Evolutionary conservation across 305 asterid species (phyloP).

Genomic region (Petunia hybrid): DNA sequence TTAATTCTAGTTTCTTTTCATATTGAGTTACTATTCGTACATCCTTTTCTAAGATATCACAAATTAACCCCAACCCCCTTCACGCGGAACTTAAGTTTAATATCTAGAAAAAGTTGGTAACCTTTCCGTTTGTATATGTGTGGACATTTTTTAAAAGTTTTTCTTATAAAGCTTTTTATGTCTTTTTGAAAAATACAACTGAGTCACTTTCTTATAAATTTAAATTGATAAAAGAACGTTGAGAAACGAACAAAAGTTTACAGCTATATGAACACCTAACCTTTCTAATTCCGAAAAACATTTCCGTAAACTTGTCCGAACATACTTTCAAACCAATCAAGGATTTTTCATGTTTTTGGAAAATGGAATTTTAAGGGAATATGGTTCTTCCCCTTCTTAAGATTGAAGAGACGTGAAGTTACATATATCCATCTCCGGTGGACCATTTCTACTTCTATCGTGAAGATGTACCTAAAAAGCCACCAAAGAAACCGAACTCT

Average conservation of each 20-base stretch:
- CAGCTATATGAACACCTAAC: slow-evolving; percentile 4
- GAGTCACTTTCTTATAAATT: slow-evolving; percentile 26
- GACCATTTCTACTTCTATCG: slow-evolving; percentile 12
- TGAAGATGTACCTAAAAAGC: slow-evolving; percentile 32
- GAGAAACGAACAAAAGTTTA: neutral
- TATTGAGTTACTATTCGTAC: too few species aligned
- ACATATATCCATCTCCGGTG: neutral
- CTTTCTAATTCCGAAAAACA: neutral
- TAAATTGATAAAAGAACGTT: neutral
- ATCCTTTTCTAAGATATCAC: too few species aligned
- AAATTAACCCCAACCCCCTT: too few species aligned
- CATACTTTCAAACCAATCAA: neutral
- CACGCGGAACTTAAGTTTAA: too few species aligned
- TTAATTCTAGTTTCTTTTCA: too few species aligned
- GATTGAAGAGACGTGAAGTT: neutral
- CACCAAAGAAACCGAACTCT: slow-evolving; percentile 30
- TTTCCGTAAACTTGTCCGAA: neutral
- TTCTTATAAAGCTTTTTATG: slow-evolving; percentile 8
- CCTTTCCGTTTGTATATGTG: slow-evolving; percentile 30
- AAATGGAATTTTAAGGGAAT: neutral
- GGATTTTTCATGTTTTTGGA: neutral
- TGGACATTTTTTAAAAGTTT: slow-evolving; percentile 40
- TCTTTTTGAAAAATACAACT: slow-evolving; percentile 1
- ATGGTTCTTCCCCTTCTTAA: neutral
- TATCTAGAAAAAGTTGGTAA: too few species aligned